Evolutionary conservation across 306 rosid genomes (phyloP).

Genomic region (Ammopiptanthus mongolicus): DNA sequence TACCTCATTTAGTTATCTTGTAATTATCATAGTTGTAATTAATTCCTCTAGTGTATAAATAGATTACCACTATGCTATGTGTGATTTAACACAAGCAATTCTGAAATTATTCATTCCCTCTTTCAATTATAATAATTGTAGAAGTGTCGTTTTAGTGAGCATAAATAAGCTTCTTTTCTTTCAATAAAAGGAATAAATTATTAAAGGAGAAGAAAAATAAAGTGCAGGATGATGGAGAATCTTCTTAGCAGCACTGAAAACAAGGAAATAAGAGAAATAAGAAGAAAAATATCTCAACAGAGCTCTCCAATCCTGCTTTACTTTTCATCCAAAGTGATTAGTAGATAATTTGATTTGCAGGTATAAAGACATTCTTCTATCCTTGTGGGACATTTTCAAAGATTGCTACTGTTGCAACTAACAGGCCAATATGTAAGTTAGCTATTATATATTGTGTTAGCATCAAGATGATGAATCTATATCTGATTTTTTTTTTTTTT

Average conservation of each 20-base stretch:
- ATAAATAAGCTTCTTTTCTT: neutral
- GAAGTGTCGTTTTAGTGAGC: conserved; percentile 9
- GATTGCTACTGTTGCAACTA: conserved; percentile 77
- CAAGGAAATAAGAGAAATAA: neutral
- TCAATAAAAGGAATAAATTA: neutral
- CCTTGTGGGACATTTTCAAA: conserved; percentile 93
- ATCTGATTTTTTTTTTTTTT: neutral
- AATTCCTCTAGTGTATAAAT: too few relatives aligned
- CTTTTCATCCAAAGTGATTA: conserved; percentile 11
- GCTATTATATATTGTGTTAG: neutral
- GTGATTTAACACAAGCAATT: too few relatives aligned
- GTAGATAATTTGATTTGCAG: conserved; percentile 37
- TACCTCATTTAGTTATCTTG: too few relatives aligned
- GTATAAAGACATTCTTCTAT: conserved; percentile 76
- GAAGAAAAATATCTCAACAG: neutral
- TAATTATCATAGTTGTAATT: too few relatives aligned
- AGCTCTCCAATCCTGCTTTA: neutral
- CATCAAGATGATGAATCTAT: conserved; percentile 2
- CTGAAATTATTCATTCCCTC: too few relatives aligned
- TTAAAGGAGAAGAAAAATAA: neutral
- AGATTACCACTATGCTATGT: too few relatives aligned
- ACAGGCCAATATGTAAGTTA: conserved; percentile 83
- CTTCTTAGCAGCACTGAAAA: neutral
- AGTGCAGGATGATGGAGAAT: neutral
- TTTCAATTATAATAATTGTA: conserved; percentile 6